Evolutionary conservation across 164 flowering plant genomes (phyloP), one percentile per base, ranked within the genome.

Genomic region (Houttuynia cordata): DNA sequence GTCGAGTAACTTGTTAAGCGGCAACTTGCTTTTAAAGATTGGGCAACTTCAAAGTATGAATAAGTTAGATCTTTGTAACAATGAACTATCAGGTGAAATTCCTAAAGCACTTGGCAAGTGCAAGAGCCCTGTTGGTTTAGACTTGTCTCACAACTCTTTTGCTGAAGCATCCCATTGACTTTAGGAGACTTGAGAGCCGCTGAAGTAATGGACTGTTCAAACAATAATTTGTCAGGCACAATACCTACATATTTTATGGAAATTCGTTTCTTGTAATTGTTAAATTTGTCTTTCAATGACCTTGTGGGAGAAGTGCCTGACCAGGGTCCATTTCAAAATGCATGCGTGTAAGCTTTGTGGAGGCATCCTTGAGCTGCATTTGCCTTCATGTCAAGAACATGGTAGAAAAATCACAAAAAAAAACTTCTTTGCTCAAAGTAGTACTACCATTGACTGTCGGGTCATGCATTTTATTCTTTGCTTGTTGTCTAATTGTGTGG

Each of bases 371-470:
- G 42, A 57, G 34, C 51, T 78, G 18, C 24, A 71, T 7, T 62
- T 80, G 37, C 75, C 73, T 6, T 13, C 42, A 14, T 77, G 81
- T 65, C 24, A 20, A 14, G 5, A 24, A 5, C 37, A 30, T 30
- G 37, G 37, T 6, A 2, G 37, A n/a, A n/a, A 23, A 50, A 24
- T 20, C 6, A 2, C 37, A n/a, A n/a, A 30, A 8, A 14, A 61
- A 17, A 12, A 21, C 53, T 23, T 42, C 24, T 15, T 21, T 47
- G 13, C 12, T 7, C 7, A 12, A 41, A 30, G 22, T 14, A 21
- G 57, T n/a, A 15, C 24, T 18, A 63, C 6, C 17, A 39, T 20
- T 23, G 19, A 15, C 20, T 13, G 20, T 22, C n/a, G 59, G 21
- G 10, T 1, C 15, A 19, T 5, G 20, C 20, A 7, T n/a, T 34